These are phyloP conservation scores for Exophiala alcalophila DNA, from an alignment of 2,329 filamentous ascomycete genomes.

Conservation along the genomic window DNA sequence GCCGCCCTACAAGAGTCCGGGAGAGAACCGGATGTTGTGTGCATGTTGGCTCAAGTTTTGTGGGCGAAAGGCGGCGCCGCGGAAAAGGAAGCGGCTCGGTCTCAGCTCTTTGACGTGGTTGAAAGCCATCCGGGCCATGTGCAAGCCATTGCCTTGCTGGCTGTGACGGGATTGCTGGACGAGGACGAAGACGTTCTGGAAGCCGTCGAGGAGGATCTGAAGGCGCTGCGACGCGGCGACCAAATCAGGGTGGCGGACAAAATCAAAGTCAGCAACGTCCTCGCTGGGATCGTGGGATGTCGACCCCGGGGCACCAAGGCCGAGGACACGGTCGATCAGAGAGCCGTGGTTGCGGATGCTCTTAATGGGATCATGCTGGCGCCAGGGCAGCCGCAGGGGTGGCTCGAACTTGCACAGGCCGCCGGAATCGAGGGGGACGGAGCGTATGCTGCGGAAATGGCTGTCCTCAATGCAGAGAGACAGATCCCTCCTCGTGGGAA, in stretches of 20 bases:
- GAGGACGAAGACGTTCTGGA: constrained; percentile 74
- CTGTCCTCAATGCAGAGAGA: constrained; percentile 71
- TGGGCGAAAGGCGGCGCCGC: constrained; percentile 82
- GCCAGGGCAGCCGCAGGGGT: constrained; percentile 75
- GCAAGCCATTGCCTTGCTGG: constrained; percentile 74
- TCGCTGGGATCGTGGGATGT: constrained; percentile 69
- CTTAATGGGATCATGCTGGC: constrained; percentile 76
- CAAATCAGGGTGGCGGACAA: constrained; percentile 63
- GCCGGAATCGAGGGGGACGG: constrained; percentile 51
- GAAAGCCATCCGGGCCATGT: constrained; percentile 72
- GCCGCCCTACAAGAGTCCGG: constrained; percentile 71
- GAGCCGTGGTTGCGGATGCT: constrained; percentile 57
- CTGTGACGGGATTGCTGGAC: constrained; percentile 78
- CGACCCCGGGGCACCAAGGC: constrained; percentile 45
- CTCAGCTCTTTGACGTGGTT: constrained; percentile 75
- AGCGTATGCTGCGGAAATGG: constrained; percentile 67
- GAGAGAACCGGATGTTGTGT: constrained; percentile 74
- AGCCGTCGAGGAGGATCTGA: constrained; percentile 75
- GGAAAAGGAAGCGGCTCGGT: constrained; percentile 71
- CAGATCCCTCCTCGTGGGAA: constrained; percentile 69
- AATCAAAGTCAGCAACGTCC: constrained; percentile 67
- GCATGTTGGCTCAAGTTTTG: constrained; percentile 82
- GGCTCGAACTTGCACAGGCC: constrained; percentile 68
- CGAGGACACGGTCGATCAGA: constrained; percentile 46
- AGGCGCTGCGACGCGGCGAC: constrained; percentile 66